These are phyloP conservation scores for Diplogelasinospora grovesii DNA, from an alignment of 495 filamentous ascomycete species.

Conservation along the genomic window DNA sequence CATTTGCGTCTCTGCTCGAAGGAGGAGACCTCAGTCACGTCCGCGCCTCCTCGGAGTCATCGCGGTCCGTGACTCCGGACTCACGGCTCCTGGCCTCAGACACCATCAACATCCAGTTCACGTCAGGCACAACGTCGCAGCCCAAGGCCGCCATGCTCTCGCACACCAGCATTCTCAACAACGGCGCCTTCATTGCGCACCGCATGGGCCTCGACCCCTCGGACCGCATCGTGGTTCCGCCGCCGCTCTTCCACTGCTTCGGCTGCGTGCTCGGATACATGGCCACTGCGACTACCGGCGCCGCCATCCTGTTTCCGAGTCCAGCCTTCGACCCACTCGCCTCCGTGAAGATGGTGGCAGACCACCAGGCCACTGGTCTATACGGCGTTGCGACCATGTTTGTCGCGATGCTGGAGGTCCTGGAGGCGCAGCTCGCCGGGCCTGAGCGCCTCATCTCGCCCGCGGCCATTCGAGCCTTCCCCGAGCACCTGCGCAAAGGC, in stretches of 20 bases:
- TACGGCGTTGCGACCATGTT: slow-evolving; percentile 98
- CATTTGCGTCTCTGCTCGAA: slow-evolving; percentile 49
- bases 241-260: slow-evolving; percentile 76
- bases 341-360: slow-evolving; percentile 62
- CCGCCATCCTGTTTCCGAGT: slow-evolving; percentile 75
- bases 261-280: slow-evolving; percentile 87
- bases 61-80: slow-evolving; percentile 37
- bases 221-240: slow-evolving; percentile 62
- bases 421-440: no score
- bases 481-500: slow-evolving; percentile 66
- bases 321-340: slow-evolving; percentile 82
- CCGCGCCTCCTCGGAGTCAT: slow-evolving; percentile 21
- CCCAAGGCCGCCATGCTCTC: slow-evolving; percentile 91
- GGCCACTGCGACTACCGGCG: slow-evolving; percentile 85
- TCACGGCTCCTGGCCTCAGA: slow-evolving; percentile 56
- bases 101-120: slow-evolving; percentile 93
- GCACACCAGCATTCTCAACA: slow-evolving; percentile 81
- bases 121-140: slow-evolving; percentile 80
- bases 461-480: slow-evolving; percentile 47
- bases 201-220: slow-evolving; percentile 56
- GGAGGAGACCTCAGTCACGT: background rate
- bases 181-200: slow-evolving; percentile 60
- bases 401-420: slow-evolving; percentile 71
- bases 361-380: slow-evolving; percentile 72
- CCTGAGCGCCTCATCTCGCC: slow-evolving; percentile 28